Conservation (phyloP, 805 yeast species). For the Cyberlindnera euphorbiiphila region DNA sequence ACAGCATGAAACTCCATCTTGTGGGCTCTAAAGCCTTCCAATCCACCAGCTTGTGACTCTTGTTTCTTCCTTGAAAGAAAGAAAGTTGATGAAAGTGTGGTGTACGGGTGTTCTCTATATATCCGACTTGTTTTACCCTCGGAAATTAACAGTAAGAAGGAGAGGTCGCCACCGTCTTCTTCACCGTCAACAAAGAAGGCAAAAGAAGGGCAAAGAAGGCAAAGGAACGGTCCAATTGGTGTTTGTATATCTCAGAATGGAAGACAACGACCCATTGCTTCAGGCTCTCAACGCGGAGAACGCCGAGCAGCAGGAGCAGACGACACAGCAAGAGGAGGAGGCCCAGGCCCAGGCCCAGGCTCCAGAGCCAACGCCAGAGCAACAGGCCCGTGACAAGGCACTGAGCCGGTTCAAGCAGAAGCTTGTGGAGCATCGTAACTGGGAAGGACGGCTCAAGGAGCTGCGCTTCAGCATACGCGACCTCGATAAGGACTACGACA, state of each 20-base stretch:
- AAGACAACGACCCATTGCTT: conserved; percentile 74
- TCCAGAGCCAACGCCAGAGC: conserved; percentile 37
- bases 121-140: too few species aligned
- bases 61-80: too few species aligned
- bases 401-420: conserved; percentile 76
- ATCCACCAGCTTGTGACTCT: too few species aligned
- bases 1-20: conserved; percentile 92
- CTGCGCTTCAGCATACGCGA: conserved; percentile 79
- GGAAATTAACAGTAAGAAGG: too few species aligned
- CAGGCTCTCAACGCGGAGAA: conserved; percentile 45
- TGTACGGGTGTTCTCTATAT: too few species aligned
- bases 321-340: conserved; percentile 14
- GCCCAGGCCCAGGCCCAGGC: conserved; percentile 16
- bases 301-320: conserved; percentile 12
- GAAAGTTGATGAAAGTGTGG: too few species aligned
- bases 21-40: too few species aligned
- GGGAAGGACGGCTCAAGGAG: conserved; percentile 88
- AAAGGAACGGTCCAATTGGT: too few species aligned
- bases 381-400: conserved; percentile 75
- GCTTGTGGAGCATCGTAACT: conserved; percentile 86
- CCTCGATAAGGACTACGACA: conserved; percentile 77
- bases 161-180: too few species aligned
- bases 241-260: too few species aligned
- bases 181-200: too few species aligned
- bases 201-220: too few species aligned